A percentile compares a stretch with the other conserved stretches of the same genome.
These are phyloP conservation scores for Blepharisma undulans DNA, from an alignment of 169 alveolate genomes.

Conservation along the genomic window DNA sequence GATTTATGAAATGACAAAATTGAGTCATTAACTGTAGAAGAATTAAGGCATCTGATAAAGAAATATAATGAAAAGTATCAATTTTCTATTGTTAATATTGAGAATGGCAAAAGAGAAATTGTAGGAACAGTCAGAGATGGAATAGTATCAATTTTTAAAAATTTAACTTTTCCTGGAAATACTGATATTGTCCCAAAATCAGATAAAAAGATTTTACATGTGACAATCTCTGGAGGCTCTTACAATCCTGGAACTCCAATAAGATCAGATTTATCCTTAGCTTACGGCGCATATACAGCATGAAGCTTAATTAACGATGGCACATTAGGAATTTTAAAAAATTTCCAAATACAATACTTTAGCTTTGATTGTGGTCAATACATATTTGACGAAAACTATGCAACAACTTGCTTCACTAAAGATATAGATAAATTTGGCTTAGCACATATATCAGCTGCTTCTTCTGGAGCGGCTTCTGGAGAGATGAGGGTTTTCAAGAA, in stretches of 20 bases:
- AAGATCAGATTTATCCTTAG: neutral
- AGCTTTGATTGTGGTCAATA: neutral
- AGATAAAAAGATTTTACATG: neutral
- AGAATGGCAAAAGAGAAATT: neutral
- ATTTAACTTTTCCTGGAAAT: neutral
- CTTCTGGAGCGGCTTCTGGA: no score
- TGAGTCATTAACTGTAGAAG: neutral
- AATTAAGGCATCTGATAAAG: neutral
- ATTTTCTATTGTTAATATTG: neutral
- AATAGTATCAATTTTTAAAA: no score
- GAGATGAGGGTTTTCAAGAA: no score
- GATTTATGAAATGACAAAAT: no score
- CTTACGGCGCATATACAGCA: neutral
- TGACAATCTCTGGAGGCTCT: neutral
- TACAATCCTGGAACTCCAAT: neutral
- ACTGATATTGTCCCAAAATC: neutral
- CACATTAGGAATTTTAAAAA: neutral
- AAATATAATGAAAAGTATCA: neutral
- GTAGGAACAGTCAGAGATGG: neutral
- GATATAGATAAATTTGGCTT: neutral
- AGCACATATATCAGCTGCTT: no score
- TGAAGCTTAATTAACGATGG: neutral
- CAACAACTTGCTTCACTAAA: neutral
- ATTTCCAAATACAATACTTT: neutral
- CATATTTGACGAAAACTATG: neutral